These are phyloP conservation scores for Trifolium dubium DNA, from an alignment of 306 rosid species.

Conservation along the genomic window DNA sequence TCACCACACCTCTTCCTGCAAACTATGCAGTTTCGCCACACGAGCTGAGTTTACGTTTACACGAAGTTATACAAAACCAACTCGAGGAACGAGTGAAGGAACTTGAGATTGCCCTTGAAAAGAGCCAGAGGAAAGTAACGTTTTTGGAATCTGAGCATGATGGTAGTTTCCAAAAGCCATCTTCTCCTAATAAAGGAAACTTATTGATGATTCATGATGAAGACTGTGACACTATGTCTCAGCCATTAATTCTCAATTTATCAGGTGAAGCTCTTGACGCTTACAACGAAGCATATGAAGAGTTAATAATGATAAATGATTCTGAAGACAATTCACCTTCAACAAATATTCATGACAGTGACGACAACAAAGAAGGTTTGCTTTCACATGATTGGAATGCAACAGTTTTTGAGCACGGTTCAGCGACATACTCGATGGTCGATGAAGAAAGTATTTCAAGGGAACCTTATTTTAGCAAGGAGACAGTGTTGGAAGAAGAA, in stretches of 20 bases:
- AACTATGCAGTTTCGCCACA: conserved; percentile 75
- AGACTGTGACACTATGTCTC: conserved; percentile 42
- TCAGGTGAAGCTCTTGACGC: conserved; percentile 87
- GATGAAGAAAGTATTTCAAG: conserved; percentile 31
- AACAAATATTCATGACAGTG: conserved; percentile 37
- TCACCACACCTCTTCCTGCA: conserved; percentile 49
- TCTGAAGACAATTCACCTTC: conserved; percentile 68
- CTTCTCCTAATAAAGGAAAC: conserved; percentile 43
- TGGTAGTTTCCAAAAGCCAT: conserved; percentile 36
- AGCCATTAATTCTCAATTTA: conserved; percentile 72
- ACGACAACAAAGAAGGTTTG: conserved; percentile 34
- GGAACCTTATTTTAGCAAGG: conserved; percentile 28
- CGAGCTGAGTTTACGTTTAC: conserved; percentile 80
- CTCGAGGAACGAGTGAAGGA: conserved; percentile 79
- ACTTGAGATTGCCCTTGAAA: conserved; percentile 82
- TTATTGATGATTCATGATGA: conserved; percentile 30
- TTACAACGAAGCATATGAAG: conserved; percentile 79
- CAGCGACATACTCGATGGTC: conserved; percentile 16
- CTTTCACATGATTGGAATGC: conserved; percentile 22
- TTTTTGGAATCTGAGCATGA: conserved; percentile 50
- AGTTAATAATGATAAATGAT: conserved; percentile 55
- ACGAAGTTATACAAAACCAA: conserved; percentile 72
- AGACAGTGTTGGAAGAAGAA: conserved; percentile 43
- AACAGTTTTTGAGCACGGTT: conserved; percentile 41
- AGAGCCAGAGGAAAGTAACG: conserved; percentile 60